Evolutionary conservation across 169 alveolate genomes (phyloP), one percentile per base, ranked within the genome.

Genomic region (Perkinsus chesapeaki): DNA sequence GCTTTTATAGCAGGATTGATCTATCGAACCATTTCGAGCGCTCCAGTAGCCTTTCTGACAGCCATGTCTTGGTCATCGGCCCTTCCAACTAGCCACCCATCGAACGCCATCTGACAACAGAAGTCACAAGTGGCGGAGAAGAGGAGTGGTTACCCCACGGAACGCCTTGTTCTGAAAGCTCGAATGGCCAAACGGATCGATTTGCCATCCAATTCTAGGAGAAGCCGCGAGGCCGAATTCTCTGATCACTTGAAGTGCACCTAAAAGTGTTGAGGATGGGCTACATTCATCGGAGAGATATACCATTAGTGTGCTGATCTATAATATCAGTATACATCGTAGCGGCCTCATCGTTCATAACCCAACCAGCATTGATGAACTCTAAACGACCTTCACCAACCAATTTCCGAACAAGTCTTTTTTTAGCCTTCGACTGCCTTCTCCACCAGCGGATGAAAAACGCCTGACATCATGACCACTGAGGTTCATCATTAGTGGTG

Each of bases 121-220:
- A 96, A 38, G 47, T 94, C 92, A 5, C 97, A 97, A 60, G 36
- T 60, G 27, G 36, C 27, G 31, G 37, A 1, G 3, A 3, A 20
- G 31, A 9, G 12, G 82, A 3, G 27, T 34, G 37, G 82, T 27
- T 60, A 60, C 82, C 82, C 31, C 82, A 3, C 82, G 12, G 31
- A 60, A 60, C 37, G 82, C 82, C 31, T 60, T 60, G 31, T 60
- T 60, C 91, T 95, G 96, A 7, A 95, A 48, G 0, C 94, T 91
- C 47, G 97, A 94, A 94, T 97, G 97, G 0, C 99, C 99, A 94
- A 98, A 98, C 34, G 98, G 98, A 92, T 98, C 99, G 39, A 98
- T 92, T 93, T 97, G 96, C 98, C 98, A 98, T 3, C 97, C 99
- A 23, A 97, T 95, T 91, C 95, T 93, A 36, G 93, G 95, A 39